Percentiles rank a stretch among this genome's conserved stretches.
Conservation (phyloP, 169 alveolate species). For the Plasmodium fragile region DNA sequence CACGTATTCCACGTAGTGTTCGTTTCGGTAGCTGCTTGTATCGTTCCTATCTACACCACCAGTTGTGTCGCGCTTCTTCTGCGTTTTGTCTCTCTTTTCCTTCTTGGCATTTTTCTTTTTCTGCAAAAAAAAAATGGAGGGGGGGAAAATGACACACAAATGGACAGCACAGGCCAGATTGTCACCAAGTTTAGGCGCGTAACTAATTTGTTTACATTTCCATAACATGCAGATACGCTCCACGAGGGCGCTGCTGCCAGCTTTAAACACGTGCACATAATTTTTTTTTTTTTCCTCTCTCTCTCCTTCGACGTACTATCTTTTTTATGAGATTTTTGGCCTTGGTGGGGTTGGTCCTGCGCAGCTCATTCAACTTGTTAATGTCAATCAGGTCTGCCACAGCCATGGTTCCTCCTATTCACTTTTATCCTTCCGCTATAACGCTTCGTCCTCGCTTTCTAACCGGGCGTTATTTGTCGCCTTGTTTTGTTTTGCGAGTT, state of each 20-base stretch:
- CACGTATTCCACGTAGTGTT: slow-evolving; percentile 43
- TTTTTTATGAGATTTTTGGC: slow-evolving; percentile 83
- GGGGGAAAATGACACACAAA: neutral
- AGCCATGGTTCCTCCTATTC: slow-evolving; percentile 5
- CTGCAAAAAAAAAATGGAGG: slow-evolving; percentile 24
- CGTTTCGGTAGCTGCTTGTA: neutral
- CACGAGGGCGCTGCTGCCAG: neutral
- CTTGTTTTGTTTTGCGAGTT: neutral
- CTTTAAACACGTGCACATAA: neutral
- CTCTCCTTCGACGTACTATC: slow-evolving; percentile 20
- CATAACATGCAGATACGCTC: neutral
- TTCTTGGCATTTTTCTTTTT: slow-evolving; percentile 66
- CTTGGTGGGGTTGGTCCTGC: slow-evolving; percentile 79
- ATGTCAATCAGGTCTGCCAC: slow-evolving; percentile 46
- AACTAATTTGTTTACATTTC: neutral
- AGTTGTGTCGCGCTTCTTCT: neutral
- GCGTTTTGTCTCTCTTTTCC: slow-evolving; percentile 32
- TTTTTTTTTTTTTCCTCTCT: neutral
- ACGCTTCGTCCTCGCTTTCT: neutral
- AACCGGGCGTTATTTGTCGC: neutral
- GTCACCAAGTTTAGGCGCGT: neutral
- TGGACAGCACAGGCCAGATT: neutral
- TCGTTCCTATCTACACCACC: neutral
- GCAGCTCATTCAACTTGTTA: slow-evolving; percentile 69
- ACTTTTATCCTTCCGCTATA: slow-evolving; percentile 1